Conservation (phyloP, 768 basidiomycete species). For the Macrolepiota dolichaula region DNA sequence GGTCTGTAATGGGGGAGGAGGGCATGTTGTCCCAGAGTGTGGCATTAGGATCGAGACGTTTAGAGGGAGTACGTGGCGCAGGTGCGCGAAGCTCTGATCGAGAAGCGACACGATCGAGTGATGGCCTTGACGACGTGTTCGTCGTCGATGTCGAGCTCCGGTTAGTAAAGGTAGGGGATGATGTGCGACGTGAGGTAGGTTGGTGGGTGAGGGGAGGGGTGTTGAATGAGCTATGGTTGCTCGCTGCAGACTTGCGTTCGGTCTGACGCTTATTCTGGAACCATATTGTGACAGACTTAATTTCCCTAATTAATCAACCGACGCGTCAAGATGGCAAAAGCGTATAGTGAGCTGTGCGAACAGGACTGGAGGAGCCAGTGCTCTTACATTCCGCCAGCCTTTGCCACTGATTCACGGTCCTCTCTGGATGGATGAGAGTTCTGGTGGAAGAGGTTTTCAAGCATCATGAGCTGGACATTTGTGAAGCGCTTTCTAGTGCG, state of each 20-base stretch:
- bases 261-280: conserved; percentile 82
- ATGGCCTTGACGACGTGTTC: conserved; percentile 32
- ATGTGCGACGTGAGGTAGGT: conserved; percentile 21
- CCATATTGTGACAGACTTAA: conserved; percentile 76
- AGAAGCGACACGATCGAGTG: conserved; percentile 59
- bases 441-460: conserved; percentile 71
- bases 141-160: conserved; percentile 22
- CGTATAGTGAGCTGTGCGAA: background rate
- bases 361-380: background rate
- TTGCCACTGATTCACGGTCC: conserved; percentile 63
- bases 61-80: conserved; percentile 39
- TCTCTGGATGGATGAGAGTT: conserved; percentile 74
- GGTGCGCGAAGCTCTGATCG: conserved; percentile 45
- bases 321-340: conserved; percentile 6
- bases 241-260: conserved; percentile 52
- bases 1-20: conserved; percentile 56
- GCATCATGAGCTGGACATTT: conserved; percentile 63
- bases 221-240: conserved; percentile 26
- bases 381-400: conserved; percentile 61
- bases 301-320: conserved; percentile 42
- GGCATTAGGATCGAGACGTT: conserved; percentile 30
- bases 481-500: conserved; percentile 73
- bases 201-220: conserved; percentile 17
- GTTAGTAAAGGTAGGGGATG: conserved; percentile 27
- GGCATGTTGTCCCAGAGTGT: conserved; percentile 57